Percentiles rank a stretch among this genome's conserved stretches.
Conservation (phyloP, 208 protist genomes). For the Sergeia podlipaevii region DNA sequence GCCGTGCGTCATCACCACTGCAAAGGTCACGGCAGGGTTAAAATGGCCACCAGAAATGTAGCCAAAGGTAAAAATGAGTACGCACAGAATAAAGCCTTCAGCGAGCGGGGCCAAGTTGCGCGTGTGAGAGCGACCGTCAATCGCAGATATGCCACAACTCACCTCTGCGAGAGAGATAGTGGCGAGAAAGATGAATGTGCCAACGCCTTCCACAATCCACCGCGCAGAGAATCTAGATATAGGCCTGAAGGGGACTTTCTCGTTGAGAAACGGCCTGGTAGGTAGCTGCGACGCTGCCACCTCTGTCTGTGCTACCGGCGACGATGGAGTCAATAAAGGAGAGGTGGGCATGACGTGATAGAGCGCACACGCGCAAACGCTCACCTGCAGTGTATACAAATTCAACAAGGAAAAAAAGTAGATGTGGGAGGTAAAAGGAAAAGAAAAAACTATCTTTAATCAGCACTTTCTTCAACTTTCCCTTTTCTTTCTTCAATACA, state of each 20-base stretch:
- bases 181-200: constrained; percentile 73
- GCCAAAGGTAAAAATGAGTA: constrained; percentile 81
- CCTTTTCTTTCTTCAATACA: no score
- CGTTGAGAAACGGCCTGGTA: constrained; percentile 34
- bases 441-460: no score
- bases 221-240: constrained; percentile 58
- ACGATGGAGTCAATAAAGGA: constrained; percentile 8
- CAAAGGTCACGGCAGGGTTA: constrained; percentile 78
- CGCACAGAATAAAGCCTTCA: constrained; percentile 72
- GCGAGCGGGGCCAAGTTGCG: constrained; percentile 81
- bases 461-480: no score
- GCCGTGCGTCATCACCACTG: constrained; percentile 52
- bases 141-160: constrained; percentile 57
- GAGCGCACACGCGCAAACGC: not conserved
- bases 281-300: not conserved
- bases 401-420: not conserved
- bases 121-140: constrained; percentile 55
- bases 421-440: not conserved
- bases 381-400: constrained; percentile 5
- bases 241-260: constrained; percentile 43
- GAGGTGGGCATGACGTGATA: not conserved
- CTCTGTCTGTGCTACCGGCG: not conserved
- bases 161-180: constrained; percentile 75
- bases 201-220: constrained; percentile 63
- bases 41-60: constrained; percentile 84